Evolutionary conservation across 2,329 filamentous ascomycete species (phyloP), one percentile per base, ranked within the genome.

Genomic region (Talaromyces sp.): DNA sequence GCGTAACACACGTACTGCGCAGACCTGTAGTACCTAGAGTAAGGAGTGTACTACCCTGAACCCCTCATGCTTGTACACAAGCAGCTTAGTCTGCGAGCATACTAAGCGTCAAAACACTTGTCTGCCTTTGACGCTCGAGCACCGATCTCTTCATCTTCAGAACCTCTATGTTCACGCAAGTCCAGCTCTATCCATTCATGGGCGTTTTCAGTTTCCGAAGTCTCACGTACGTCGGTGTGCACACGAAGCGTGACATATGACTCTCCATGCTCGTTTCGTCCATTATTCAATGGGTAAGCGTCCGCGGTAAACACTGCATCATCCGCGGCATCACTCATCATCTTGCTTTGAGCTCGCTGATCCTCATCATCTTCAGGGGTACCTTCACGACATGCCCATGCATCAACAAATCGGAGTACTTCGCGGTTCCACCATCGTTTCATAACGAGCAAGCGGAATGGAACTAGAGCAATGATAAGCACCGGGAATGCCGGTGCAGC

Each of bases 401-500:
- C 74, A 64, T 81, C 78, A 35, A 81, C 78, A 64, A 77, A 78
- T 37, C 76, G 65, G 51, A 87, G 73, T 7, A 82, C 83, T 62
- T 86, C 82, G 45, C 77, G 75, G 17, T 75, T 77, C 84, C 84
- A 87, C 56, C 85, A 72, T 52, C 70, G 76, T 59, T 82, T 84
- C 83, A 87, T 86, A 11, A 85, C 56, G 15, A 80, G 73, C 8
- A 88, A 67, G 10, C 85, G 75, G n/a, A 85, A 75, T 0, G 85
- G 85, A 1, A 88, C 84, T n/a, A 87, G 69, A 5, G 80, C 77
- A 55, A 87, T 82, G 60, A 88, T 85, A 25, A 87, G 77, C 7
- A 88, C 71, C 1, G 85, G 84, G 62, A 87, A 87, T 0, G 80
- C 83, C 0, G 84, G 83, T 0, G 84, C 84, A 0, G 80, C 84